These are phyloP conservation scores for Erythrobasidium yunnanense DNA, from an alignment of 768 basidiomycete genomes.

Conservation along the genomic window DNA sequence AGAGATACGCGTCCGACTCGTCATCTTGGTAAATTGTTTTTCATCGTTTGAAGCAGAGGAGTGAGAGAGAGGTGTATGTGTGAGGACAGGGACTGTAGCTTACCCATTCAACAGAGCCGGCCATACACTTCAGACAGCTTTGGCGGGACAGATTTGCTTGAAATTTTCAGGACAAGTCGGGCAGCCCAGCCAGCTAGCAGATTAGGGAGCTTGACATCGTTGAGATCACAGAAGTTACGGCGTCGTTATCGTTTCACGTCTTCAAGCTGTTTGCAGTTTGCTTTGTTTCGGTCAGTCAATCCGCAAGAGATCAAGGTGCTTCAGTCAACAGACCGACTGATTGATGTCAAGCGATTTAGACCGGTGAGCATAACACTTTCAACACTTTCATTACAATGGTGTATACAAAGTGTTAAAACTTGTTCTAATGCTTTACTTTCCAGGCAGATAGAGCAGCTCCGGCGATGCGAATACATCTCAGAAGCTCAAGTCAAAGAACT, in stretches of 20 bases:
- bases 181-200: neutral
- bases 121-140: neutral
- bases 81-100: neutral
- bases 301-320: neutral
- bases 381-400: neutral
- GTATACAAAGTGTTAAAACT: neutral
- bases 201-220: neutral
- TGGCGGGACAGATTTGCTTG: too few relatives aligned
- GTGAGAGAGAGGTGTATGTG: neutral
- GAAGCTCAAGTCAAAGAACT: constrained; percentile 91
- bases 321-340: neutral
- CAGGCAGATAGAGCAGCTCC: constrained; percentile 90
- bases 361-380: neutral
- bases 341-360: constrained; percentile 20
- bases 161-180: too few relatives aligned
- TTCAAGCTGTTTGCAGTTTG: neutral
- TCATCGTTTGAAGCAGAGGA: constrained; percentile 4
- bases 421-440: neutral
- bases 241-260: neutral
- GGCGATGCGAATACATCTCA: constrained; percentile 85
- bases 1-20: constrained; percentile 5
- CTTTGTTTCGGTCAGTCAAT: neutral
- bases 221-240: neutral
- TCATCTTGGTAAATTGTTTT: constrained; percentile 16
- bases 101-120: neutral